These are phyloP conservation scores for Camellia lanceoleosa DNA, from an alignment of 148 eudicot genomes.

Conservation along the genomic window DNA sequence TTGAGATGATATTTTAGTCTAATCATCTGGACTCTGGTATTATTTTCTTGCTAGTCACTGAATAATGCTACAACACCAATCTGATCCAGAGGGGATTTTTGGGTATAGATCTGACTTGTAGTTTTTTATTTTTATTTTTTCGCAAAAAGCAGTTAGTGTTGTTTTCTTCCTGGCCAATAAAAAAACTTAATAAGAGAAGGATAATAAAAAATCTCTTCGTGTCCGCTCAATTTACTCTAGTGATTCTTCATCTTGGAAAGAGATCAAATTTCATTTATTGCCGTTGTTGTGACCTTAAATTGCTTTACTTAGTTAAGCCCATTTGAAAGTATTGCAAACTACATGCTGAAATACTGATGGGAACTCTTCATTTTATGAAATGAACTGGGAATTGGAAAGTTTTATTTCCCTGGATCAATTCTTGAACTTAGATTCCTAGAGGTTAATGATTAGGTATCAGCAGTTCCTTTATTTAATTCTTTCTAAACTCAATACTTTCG, in stretches of 20 bases:
- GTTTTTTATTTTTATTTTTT: neutral
- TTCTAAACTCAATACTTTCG: neutral
- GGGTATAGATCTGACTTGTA: neutral
- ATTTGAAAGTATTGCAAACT: neutral
- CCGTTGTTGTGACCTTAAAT: neutral
- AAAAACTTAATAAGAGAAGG: neutral
- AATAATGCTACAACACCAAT: neutral
- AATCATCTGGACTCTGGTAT: neutral
- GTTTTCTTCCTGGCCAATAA: neutral
- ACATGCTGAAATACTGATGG: neutral
- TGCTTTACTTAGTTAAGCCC: slow-evolving; percentile 10
- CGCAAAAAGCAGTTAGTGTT: neutral
- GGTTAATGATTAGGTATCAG: neutral
- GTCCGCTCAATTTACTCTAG: neutral
- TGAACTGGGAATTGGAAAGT: neutral
- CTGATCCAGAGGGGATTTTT: neutral
- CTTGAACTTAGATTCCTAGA: neutral
- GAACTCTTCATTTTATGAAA: neutral
- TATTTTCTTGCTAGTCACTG: neutral
- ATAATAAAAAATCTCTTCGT: neutral
- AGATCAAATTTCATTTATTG: neutral
- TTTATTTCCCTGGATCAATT: neutral
- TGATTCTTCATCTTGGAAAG: slow-evolving; percentile 2
- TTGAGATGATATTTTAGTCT: neutral
- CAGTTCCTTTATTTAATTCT: neutral